Base-by-base conservation (phyloP, 2,329 filamentous ascomycete species). In the Tricladium varicosporioides region DNA sequence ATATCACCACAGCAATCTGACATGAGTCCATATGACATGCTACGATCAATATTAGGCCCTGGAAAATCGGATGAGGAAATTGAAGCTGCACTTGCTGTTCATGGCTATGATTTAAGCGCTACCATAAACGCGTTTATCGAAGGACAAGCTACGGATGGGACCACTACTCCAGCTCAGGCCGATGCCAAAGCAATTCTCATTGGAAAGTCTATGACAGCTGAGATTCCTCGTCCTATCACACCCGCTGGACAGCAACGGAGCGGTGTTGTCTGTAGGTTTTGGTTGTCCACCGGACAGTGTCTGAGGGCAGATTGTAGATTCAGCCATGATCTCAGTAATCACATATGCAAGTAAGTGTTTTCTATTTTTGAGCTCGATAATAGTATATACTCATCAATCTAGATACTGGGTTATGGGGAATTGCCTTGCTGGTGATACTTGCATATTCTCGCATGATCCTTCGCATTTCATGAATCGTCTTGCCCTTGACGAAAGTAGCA, bases 21-120 rank as follows among this genome's bases (percentile, higher is more conserved):
- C 69, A 97, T 99, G 93, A 95, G 91, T 57, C 93, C 94, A 0
- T 96, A 97, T 74, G 94, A 99, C 71, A 97, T 99, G 84, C 80
- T 99, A 55, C 89, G 94, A 60, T 97, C 93, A 5, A 95, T 99
- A 43, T 80, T 99, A 22, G 91, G 93, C 48, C 91, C 94, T 66
- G 86, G 91, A 54, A 88, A 89, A 68, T 88, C 91, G 2, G 93
- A 97, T 67, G 92, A 97, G 51, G 94, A 99, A 73, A 93, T 99
- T 48, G 92, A 97, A 71, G 82, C 86, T n/a, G 91, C 93, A 4
- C 81, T 99, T 48, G 91, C 93, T 63, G 81, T 85, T 57, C 93
- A 97, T 71, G 89, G 89, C 56, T 99, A 97, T 70, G 94, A 99
- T 69, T 80, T 99, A 19, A 95, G 91, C 65, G 90, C 93, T 48